A percentile compares a stretch with the other conserved stretches of the same genome.
Evolutionary conservation across 2,329 filamentous ascomycete species (phyloP).

Genomic region (Calonectria montana): DNA sequence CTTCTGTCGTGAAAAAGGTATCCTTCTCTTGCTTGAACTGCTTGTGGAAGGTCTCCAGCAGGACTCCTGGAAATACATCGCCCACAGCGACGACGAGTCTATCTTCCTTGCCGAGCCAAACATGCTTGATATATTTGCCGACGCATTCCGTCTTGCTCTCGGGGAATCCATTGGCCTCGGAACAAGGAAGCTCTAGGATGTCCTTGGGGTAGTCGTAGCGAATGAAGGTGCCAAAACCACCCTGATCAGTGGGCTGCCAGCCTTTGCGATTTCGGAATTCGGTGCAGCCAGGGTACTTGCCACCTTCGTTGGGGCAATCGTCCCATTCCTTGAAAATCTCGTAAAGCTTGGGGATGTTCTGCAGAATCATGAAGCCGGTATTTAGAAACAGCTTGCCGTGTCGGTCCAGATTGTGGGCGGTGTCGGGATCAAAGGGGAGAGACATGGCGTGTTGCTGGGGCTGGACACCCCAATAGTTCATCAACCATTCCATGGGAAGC

Average conservation of each 20-base stretch:
- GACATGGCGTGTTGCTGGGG: not conserved
- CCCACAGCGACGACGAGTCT: not conserved
- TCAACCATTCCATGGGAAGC: slow-evolving; percentile 16
- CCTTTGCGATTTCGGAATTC: not conserved
- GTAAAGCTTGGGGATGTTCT: not conserved
- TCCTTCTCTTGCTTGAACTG: not conserved
- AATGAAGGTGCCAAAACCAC: slow-evolving; percentile 4
- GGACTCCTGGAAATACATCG: not conserved
- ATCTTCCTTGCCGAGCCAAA: slow-evolving; percentile 13
- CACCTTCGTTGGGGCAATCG: slow-evolving; percentile 5
- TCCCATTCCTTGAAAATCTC: slow-evolving; percentile 7
- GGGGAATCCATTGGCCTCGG: slow-evolving; percentile 12
- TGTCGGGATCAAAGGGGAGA: not conserved
- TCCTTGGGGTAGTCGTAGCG: slow-evolving; percentile 12
- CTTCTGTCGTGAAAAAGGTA: not conserved
- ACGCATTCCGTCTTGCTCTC: not conserved
- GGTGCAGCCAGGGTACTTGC: not conserved
- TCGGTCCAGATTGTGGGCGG: not conserved
- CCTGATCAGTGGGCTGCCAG: slow-evolving; percentile 8
- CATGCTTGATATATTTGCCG: slow-evolving; percentile 7
- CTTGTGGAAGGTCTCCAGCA: slow-evolving; percentile 7
- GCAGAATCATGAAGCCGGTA: slow-evolving; percentile 14
- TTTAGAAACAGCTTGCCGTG: slow-evolving; percentile 1
- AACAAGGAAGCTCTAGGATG: slow-evolving; percentile 3
- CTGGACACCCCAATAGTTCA: slow-evolving; percentile 4